Evolutionary conservation across 1,284 basidiomycete genomes (phyloP).

Genomic region (Apiotrichum mycotoxinovorans): DNA sequence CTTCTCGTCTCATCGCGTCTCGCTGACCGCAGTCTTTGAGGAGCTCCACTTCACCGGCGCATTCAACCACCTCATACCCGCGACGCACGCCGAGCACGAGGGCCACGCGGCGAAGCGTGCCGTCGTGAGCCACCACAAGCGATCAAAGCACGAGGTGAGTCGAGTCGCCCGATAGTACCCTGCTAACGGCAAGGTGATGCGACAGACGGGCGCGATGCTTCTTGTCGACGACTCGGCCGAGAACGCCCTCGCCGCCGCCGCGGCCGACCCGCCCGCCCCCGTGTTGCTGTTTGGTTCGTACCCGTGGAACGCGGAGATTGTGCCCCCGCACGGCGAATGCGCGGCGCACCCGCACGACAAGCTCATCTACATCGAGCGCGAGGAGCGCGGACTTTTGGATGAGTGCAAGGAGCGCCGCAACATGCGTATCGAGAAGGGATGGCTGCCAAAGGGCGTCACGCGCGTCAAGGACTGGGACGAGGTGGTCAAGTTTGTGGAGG

Average conservation of each 20-base stretch:
- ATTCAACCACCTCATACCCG: conserved; percentile 53
- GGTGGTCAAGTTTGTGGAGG: conserved; percentile 34
- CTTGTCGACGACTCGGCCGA: conserved; percentile 75
- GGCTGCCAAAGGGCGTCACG: conserved; percentile 44
- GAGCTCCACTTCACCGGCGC: conserved; percentile 71
- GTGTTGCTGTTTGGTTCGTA: conserved; percentile 75
- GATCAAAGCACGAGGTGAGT: conserved; percentile 65
- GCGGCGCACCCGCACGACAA: conserved; percentile 49
- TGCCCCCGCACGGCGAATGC: conserved; percentile 45
- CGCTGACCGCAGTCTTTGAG: conserved; percentile 56
- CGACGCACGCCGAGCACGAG: conserved; percentile 44
- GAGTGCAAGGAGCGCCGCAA: conserved; percentile 30
- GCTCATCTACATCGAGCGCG: conserved; percentile 59
- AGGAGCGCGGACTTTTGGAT: conserved; percentile 48
- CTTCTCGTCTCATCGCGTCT: too few relatives aligned
- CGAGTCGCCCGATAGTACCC: not conserved
- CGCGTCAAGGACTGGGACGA: conserved; percentile 44
- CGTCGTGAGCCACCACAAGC: conserved; percentile 57
- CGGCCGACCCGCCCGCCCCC: conserved; percentile 49
- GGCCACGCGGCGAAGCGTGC: conserved; percentile 51
- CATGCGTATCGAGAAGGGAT: conserved; percentile 29
- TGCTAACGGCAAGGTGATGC: too few relatives aligned
- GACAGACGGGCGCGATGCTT: conserved; percentile 60
- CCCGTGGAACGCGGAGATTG: conserved; percentile 63
- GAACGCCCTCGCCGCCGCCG: conserved; percentile 63